Conservation (phyloP, 805 yeast species). For the Candida sonorensis region DNA sequence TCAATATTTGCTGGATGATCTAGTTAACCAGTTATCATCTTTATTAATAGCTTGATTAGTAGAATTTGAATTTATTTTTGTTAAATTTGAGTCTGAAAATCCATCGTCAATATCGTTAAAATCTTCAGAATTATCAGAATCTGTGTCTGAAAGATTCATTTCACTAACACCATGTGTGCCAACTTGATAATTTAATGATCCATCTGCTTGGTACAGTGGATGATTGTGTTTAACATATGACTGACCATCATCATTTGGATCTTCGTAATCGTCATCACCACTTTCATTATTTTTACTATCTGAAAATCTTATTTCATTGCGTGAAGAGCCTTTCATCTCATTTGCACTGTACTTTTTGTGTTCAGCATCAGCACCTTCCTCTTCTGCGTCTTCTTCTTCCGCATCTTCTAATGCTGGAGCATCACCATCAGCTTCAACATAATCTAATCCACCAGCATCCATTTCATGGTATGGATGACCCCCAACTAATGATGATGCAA, state of each 20-base stretch:
- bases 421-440: slow-evolving; percentile 60
- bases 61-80: not conserved
- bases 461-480: slow-evolving; percentile 30
- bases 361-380: slow-evolving; percentile 23
- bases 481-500: slow-evolving; percentile 23
- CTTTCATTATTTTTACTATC: slow-evolving; percentile 12
- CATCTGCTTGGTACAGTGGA: slow-evolving; percentile 50
- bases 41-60: slow-evolving; percentile 7
- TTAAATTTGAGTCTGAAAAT: not conserved
- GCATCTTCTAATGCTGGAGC: slow-evolving; percentile 64
- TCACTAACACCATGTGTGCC: slow-evolving; percentile 14
- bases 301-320: too few relatives aligned
- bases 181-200: slow-evolving; percentile 21
- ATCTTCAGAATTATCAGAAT: slow-evolving; percentile 24
- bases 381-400: slow-evolving; percentile 66
- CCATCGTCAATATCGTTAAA: too few relatives aligned
- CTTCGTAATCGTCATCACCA: slow-evolving; percentile 52
- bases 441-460: slow-evolving; percentile 30
- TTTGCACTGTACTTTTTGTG: not conserved
- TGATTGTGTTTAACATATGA: slow-evolving; percentile 58
- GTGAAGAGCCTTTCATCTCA: too few relatives aligned
- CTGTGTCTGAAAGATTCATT: slow-evolving; percentile 18
- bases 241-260: slow-evolving; percentile 77
- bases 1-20: slow-evolving; percentile 5
- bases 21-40: slow-evolving; percentile 12